Evolutionary conservation across 106 monocot species (phyloP).

Genomic region (Vanilla planifolia): DNA sequence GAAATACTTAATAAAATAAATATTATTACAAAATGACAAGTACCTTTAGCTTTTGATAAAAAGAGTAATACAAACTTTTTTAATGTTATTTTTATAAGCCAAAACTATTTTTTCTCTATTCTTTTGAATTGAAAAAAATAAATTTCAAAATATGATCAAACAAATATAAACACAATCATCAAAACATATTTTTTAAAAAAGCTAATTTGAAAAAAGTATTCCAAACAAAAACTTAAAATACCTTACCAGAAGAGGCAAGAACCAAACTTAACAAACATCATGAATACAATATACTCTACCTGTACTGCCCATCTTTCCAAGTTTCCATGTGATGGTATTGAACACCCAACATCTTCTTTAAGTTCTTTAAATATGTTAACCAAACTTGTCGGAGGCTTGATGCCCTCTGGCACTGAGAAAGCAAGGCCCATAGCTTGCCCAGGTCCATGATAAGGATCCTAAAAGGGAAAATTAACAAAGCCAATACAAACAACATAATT

Average conservation of each 20-base stretch:
- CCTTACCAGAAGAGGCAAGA: background rate
- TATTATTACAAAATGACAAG: too few relatives aligned
- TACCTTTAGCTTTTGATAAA: too few relatives aligned
- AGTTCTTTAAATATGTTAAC: slow-evolving; percentile 97
- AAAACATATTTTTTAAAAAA: background rate
- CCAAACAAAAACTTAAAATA: background rate
- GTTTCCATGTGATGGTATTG: slow-evolving; percentile 87
- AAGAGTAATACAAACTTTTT: too few relatives aligned
- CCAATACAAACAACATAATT: background rate
- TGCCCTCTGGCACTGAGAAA: slow-evolving; percentile 79
- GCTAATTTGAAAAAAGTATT: background rate
- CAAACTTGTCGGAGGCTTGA: slow-evolving; percentile 80
- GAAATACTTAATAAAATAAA: too few relatives aligned
- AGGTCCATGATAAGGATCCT: slow-evolving; percentile 98
- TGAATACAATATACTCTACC: slow-evolving; percentile 25
- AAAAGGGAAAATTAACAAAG: slow-evolving; percentile 2
- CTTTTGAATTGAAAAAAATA: too few relatives aligned
- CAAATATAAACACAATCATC: too few relatives aligned
- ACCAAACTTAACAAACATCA: background rate
- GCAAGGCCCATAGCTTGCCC: slow-evolving; percentile 94
- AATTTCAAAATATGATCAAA: too few relatives aligned
- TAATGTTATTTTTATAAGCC: too few relatives aligned
- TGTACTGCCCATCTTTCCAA: slow-evolving; percentile 87
- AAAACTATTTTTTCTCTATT: too few relatives aligned
- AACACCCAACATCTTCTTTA: slow-evolving; percentile 67